These are phyloP conservation scores for Trichosporon sp. DNA, from an alignment of 1,284 basidiomycete genomes.

Conservation along the genomic window DNA sequence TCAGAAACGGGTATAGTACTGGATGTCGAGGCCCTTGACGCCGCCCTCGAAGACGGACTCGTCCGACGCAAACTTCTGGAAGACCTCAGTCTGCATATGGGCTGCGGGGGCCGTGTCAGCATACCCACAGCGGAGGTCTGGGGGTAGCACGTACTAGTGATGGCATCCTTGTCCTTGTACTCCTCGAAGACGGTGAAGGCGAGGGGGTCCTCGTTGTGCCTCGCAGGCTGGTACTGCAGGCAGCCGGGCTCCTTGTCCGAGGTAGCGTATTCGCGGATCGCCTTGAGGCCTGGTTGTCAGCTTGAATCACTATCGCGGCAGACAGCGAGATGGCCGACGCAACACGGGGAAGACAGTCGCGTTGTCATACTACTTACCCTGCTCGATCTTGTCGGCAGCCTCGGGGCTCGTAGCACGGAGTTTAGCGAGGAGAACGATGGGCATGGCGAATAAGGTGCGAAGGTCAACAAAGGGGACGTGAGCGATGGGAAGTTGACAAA, in stretches of 20 bases:
- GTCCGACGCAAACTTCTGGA: constrained; percentile 23
- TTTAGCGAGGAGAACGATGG: constrained; percentile 25
- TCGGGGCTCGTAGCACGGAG: constrained; percentile 20
- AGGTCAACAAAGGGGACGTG: not conserved
- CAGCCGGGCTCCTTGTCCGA: constrained; percentile 28
- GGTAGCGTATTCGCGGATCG: constrained; percentile 23
- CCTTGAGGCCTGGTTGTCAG: constrained; percentile 25
- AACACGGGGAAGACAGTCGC: no score
- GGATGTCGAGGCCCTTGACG: constrained; percentile 20
- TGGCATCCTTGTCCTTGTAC: constrained; percentile 26
- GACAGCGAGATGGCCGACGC: not conserved
- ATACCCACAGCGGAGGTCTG: not conserved
- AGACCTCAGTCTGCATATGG: constrained; percentile 25
- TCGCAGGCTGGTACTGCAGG: constrained; percentile 22
- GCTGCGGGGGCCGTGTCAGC: constrained; percentile 18
- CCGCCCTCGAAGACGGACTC: constrained; percentile 22
- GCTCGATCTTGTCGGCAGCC: constrained; percentile 25
- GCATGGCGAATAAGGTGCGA: constrained; percentile 7
- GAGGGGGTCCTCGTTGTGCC: constrained; percentile 25
- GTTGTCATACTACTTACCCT: constrained; percentile 25
- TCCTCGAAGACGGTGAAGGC: constrained; percentile 30
- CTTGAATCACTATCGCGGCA: no score
- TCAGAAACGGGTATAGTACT: constrained; percentile 23
- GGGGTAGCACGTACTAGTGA: constrained; percentile 29
- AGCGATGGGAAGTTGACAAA: not conserved